Evolutionary conservation across 2,329 filamentous ascomycete species (phyloP), one percentile per base, ranked within the genome.

Genomic region (Aspergillus calidoustus): DNA sequence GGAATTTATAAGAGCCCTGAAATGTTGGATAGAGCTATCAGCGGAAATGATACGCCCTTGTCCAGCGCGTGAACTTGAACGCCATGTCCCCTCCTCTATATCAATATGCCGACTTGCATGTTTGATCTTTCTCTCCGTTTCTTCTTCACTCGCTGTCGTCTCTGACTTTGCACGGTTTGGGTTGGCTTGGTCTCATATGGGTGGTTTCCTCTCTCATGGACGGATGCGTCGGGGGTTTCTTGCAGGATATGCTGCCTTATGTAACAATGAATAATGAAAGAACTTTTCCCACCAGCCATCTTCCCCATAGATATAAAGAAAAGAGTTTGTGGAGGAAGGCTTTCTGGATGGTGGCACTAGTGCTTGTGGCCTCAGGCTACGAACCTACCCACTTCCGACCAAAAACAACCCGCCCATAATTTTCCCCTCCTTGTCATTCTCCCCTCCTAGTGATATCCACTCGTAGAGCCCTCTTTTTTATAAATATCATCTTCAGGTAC

Each of bases 321-420:
- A 43, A 55, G 28, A 43, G 44, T n/a, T 19, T 54, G 8, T 52
- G 11, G 31, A 48, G 43, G 34, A 57, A 44, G 49, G 52, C 46
- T 57, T 53, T 52, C 38, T 38, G 22, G n/a, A 60, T 43, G 47
- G 66, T 68, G 64, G 68, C 62, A 65, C 58, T 69, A 63, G 64
- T 57, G 65, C 59, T 58, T 52, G 59, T 57, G 60, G 64, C 65
- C 65, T 64, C 52, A 69, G 66, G 61, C 64, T 49, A 61, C 41
- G 55, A 65, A 63, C 64, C 67, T 69, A 63, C 68, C 69, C 69
- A 69, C 69, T 69, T 64, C 44, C 50, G 50, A 61, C 64, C 56
- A 66, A 68, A 67, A 68, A 65, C 64, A 66, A 59, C 54, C 61
- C 67, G 60, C 64, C 61, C 61, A 69, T 64, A 66, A 67, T 67